Evolutionary conservation across 352 stramenopile species (phyloP).

Genomic region (Ophiocytium majus): DNA sequence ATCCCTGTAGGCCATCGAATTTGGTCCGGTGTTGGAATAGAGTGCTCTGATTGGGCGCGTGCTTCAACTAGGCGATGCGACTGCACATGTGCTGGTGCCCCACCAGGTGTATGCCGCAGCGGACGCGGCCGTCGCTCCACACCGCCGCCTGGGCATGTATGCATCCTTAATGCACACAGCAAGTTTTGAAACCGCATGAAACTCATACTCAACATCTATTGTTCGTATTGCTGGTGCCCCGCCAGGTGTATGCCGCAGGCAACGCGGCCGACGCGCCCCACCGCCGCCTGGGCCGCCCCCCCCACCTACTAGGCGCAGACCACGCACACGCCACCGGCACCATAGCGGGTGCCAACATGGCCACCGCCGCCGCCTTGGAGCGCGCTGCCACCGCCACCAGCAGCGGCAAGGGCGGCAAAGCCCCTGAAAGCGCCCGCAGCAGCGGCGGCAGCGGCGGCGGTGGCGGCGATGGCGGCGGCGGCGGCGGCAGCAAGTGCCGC

Average conservation of each 20-base stretch:
- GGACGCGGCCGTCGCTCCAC: not conserved
- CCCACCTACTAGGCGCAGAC: not conserved
- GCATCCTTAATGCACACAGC: not conserved
- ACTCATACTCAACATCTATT: not conserved
- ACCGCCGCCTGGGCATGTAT: not conserved
- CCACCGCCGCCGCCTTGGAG: not conserved
- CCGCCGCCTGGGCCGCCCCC: not conserved
- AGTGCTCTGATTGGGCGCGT: not conserved
- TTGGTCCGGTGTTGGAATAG: not conserved
- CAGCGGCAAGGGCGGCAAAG: too few relatives aligned
- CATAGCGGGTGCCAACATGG: slow-evolving; percentile 1
- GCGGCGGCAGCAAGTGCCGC: not conserved
- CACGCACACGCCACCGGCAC: not conserved
- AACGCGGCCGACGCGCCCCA: not conserved
- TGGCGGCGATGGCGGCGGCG: not conserved
- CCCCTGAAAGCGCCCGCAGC: not conserved
- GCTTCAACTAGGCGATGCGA: not conserved
- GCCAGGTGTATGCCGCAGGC: not conserved
- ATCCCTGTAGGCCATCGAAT: not conserved
- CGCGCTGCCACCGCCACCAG: too few relatives aligned
- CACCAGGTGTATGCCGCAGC: not conserved
- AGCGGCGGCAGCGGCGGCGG: not conserved
- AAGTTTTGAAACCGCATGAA: not conserved
- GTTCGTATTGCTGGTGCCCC: not conserved
- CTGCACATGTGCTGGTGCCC: not conserved